Base-by-base conservation (phyloP, 345 rosid genomes). In the Populus alba region DNA sequence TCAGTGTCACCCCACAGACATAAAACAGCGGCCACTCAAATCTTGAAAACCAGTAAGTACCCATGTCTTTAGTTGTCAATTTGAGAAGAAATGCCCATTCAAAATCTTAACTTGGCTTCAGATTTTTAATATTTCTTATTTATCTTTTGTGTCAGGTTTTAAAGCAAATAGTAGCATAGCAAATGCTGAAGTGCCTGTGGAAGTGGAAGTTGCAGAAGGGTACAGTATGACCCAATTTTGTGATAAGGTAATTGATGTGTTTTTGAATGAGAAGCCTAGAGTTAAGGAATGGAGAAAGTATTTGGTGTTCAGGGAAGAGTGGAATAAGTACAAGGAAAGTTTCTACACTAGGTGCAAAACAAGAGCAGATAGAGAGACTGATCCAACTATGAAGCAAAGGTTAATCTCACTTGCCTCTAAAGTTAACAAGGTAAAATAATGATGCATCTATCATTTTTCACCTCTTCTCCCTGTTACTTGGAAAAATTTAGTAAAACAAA, bases 251-350 rank as follows among this genome's bases (percentile, higher is more conserved):
- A 88, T 94, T 78, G 94, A 92, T 85, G 22, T 92, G 61, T 96
- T 93, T 83, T 80, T 94, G 86, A 87, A 84, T 79, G 91, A 92
- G 91, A 96, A 93, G 81, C 91, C 90, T 45, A 85, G 88, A 79
- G 92, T 88, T 8, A 96, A 86, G 75, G 86, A 94, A 27, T 96
- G 97, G 99, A 91, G 86, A 72, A 92, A 89, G 84, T 92, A 86
- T 81, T 75, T 95, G 86, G 88, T 91, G 66, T 85, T 93, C 22
- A 89, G 98, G 81, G 92, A 92, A 67, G 97, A 92, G 81, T 95
- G 97, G 98, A 86, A 85, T 31, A 93, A 91, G 88, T 92, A 93
- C 68, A 90, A 87, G 72, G 87, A 87, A 9, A 81, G 87, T 75
- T 95, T 95, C 86, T 93, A 92, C 61, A 83, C 51, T 27, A 88